Evolutionary conservation across 2,329 filamentous ascomycete genomes (phyloP), one percentile per base, ranked within the genome.

Genomic region (Nannizziopsis barbatae): DNA sequence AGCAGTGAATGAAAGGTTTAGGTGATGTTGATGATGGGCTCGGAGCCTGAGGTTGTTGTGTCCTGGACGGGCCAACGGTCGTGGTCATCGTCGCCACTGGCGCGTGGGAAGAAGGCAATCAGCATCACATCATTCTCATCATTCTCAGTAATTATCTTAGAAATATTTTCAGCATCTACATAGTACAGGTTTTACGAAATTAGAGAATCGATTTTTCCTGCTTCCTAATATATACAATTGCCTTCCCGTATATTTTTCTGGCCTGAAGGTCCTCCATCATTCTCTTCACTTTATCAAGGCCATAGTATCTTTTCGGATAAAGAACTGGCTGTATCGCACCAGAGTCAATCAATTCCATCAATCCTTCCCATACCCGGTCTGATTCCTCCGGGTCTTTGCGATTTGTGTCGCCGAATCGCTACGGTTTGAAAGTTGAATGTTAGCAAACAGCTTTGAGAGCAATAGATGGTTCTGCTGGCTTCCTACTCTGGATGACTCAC

Each of bases 161-260:
- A n/a, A 14, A 15, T 44, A 36, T n/a, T 12, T 4, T 15, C 11
- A 10, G 10, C 5, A 17, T 33, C 33, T 33, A 31, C n/a, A 8
- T 9, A 31, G n/a, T 18, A 18, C n/a, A 14, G 4, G 3, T 5
- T 22, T 20, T n/a, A 41, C n/a, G n/a, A n/a, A 20, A 33, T 12
- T 47, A 47, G 12, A 47, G 22, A 2, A 22, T 6, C 2, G 44
- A 40, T 17, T 14, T 41, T 8, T 22, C 12, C 9, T 22, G 27
- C 9, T 47, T 35, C 9, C 60, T 56, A 14, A 74, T 61, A 37
- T 62, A 66, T n/a, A 80, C 61, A 0, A 80, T 67, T 5, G 76
- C 74, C 55, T 80, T 78, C 2, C 76, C 77, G 65, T 71, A 76
- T 8, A 76, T 66, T 55, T 69, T 75, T 33, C 73, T 66, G 6